Percentiles rank a stretch among this genome's conserved stretches.
These are phyloP conservation scores for Melocanna baccifera DNA, from an alignment of 176 grass and related monocot genomes.

Conservation along the genomic window DNA sequence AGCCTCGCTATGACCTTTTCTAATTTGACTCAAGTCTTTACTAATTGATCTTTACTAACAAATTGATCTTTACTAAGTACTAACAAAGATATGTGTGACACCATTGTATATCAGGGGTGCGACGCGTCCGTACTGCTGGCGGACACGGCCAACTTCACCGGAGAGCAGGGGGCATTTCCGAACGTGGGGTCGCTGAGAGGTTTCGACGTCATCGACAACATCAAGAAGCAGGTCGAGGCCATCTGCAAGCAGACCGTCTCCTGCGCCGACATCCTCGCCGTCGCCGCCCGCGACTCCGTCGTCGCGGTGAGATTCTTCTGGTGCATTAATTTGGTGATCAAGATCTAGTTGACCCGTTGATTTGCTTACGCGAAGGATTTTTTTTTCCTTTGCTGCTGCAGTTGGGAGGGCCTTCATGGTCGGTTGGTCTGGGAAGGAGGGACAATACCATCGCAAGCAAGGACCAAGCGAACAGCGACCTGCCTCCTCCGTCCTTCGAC, in stretches of 20 bases:
- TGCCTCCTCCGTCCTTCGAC: conserved; percentile 39
- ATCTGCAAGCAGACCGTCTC: conserved; percentile 61
- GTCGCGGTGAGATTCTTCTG: conserved; percentile 41
- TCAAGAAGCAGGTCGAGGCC: conserved; percentile 65
- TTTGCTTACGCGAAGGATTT: not conserved
- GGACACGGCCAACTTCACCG: conserved; percentile 50
- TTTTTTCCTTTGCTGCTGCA: not conserved
- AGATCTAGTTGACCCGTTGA: not conserved
- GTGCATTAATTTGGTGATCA: not conserved
- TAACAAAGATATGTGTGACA: too few species aligned
- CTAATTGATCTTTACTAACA: too few species aligned
- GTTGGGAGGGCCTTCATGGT: conserved; percentile 56
- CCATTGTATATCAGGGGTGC: conserved; percentile 39
- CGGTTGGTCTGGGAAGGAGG: conserved; percentile 36
- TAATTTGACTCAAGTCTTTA: too few species aligned
- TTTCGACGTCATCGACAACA: conserved; percentile 49
- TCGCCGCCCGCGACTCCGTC: conserved; percentile 76
- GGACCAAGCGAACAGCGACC: conserved; percentile 31
- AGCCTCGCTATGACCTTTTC: too few species aligned
- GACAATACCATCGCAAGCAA: conserved; percentile 40
- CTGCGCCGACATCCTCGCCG: conserved; percentile 73
- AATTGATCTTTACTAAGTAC: too few species aligned
- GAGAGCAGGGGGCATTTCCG: conserved; percentile 44
- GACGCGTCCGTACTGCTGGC: conserved; percentile 63
- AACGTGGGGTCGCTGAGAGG: conserved; percentile 54